These are phyloP conservation scores for Wallacemonas collosoma DNA, from an alignment of 208 protist species.

Conservation along the genomic window DNA sequence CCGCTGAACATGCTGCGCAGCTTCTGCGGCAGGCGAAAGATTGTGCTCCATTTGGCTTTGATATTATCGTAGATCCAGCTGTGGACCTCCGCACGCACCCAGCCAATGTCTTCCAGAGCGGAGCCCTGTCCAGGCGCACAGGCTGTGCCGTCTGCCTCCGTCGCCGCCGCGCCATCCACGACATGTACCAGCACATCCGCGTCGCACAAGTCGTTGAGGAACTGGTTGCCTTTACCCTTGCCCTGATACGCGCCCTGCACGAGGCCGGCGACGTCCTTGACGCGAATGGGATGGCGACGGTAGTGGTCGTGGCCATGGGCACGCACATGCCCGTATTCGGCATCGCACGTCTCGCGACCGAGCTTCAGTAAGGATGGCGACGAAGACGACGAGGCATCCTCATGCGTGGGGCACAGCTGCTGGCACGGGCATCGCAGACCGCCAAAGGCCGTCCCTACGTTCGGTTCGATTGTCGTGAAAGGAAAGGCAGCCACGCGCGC, in stretches of 20 bases:
- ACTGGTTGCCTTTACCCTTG: slow-evolving; percentile 93
- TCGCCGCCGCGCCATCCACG: slow-evolving; percentile 89
- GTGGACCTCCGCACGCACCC: slow-evolving; percentile 93
- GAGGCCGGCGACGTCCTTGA: slow-evolving; percentile 94
- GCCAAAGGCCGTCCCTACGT: slow-evolving; percentile 69
- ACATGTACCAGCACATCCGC: slow-evolving; percentile 95
- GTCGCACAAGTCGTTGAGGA: slow-evolving; percentile 95
- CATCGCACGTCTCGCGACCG: slow-evolving; percentile 41
- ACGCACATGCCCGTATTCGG: slow-evolving; percentile 63
- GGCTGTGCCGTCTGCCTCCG: slow-evolving; percentile 86
- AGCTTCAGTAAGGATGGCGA: slow-evolving; percentile 2
- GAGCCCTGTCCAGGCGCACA: slow-evolving; percentile 67
- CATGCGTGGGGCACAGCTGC: slow-evolving; percentile 16
- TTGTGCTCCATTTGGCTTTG: slow-evolving; percentile 71
- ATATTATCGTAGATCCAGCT: slow-evolving; percentile 96
- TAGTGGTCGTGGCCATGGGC: slow-evolving; percentile 29
- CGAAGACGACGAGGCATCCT: background rate
- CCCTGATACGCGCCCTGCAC: slow-evolving; percentile 95
- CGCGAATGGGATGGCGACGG: slow-evolving; percentile 77
- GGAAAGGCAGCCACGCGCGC: slow-evolving; percentile 92
- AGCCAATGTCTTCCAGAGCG: slow-evolving; percentile 83
- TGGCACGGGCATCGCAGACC: slow-evolving; percentile 76
- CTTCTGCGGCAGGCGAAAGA: slow-evolving; percentile 65
- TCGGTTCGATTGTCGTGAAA: slow-evolving; percentile 96
- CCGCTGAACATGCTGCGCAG: slow-evolving; percentile 92